phyloP scores from a whole-genome alignment of 768 basidiomycete genomes.

The Cystobasidium ongulense region DNA sequence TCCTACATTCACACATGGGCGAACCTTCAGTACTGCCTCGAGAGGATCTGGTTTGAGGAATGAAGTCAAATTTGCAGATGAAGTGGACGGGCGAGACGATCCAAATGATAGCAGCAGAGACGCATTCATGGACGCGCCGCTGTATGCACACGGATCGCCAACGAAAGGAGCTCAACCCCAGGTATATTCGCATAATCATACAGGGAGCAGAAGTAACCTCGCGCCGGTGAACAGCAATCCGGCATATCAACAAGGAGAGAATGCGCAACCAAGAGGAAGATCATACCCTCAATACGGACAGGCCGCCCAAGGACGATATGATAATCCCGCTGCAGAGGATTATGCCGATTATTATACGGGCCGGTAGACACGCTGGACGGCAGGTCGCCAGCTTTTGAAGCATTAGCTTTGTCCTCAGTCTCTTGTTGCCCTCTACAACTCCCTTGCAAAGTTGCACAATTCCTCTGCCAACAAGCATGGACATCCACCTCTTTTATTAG shows the following conservation, averaged over 20 bases:
- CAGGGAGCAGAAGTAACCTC: slow-evolving; percentile 21
- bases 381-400: no score
- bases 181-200: background rate
- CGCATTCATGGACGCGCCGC: slow-evolving; percentile 30
- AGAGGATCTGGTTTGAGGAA: slow-evolving; percentile 29
- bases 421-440: no score
- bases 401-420: no score
- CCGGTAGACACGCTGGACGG: no score
- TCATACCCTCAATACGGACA: background rate
- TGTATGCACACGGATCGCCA: slow-evolving; percentile 9
- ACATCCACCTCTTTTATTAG: no score
- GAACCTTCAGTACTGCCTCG: slow-evolving; percentile 22
- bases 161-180: background rate
- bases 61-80: slow-evolving; percentile 24
- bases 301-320: background rate
- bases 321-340: slow-evolving; percentile 1
- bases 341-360: slow-evolving; percentile 19
- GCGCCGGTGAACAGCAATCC: slow-evolving; percentile 20
- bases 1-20: slow-evolving; percentile 10
- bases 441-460: no score
- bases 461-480: no score
- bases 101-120: slow-evolving; percentile 9
- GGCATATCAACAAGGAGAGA: slow-evolving; percentile 13
- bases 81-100: background rate
- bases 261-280: background rate